These are phyloP conservation scores for Gilbertella persicaria DNA, from an alignment of 371 early-diverging fungal genomes.

Conservation along the genomic window DNA sequence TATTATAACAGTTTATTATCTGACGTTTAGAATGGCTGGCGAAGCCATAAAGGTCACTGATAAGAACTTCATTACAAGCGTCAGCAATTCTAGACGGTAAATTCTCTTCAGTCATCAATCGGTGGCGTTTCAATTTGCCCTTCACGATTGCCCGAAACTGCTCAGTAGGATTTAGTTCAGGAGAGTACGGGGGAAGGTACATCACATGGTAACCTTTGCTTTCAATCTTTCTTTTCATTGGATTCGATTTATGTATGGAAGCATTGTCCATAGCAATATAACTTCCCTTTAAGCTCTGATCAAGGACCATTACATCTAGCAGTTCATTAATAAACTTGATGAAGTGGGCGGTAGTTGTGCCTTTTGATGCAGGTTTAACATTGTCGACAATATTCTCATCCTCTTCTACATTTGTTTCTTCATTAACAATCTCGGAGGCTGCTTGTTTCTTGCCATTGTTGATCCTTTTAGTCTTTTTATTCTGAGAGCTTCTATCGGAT, in stretches of 20 bases:
- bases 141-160: no score
- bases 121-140: no score
- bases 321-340: slow-evolving; percentile 5
- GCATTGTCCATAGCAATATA: slow-evolving; percentile 9
- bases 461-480: slow-evolving; percentile 16
- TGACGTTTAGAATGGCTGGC: slow-evolving; percentile 6
- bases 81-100: no score
- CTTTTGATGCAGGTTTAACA: slow-evolving; percentile 7
- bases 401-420: slow-evolving; percentile 10
- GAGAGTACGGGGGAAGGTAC: background rate
- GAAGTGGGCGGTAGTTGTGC: background rate
- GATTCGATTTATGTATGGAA: slow-evolving; percentile 7
- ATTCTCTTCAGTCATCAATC: no score
- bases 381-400: slow-evolving; percentile 10
- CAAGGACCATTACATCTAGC: slow-evolving; percentile 1
- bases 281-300: slow-evolving; percentile 1
- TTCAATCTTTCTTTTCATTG: slow-evolving; percentile 5
- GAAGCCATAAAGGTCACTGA: slow-evolving; percentile 6
- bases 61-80: no score
- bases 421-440: no score
- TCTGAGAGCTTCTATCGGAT: background rate
- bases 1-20: slow-evolving; percentile 5
- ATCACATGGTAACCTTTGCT: slow-evolving; percentile 12
- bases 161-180: slow-evolving; percentile 1
- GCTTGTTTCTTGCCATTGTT: slow-evolving; percentile 8